Evolutionary conservation across 2,329 filamentous ascomycete species (phyloP).

Genomic region (Catunica adiposa): DNA sequence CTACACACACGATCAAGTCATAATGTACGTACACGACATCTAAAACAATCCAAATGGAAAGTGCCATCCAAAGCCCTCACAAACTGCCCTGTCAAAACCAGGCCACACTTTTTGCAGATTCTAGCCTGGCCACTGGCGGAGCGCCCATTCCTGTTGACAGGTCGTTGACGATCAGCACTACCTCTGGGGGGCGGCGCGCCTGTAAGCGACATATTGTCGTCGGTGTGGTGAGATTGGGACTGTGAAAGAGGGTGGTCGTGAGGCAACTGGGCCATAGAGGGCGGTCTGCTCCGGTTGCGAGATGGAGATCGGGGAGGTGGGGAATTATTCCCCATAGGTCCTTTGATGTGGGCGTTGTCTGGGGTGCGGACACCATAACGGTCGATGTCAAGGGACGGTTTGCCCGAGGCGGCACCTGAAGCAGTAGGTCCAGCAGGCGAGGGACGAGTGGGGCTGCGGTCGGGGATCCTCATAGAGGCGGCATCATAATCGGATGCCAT

Average conservation of each 20-base stretch:
- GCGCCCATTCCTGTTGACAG: conserved; percentile 27
- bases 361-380: conserved; percentile 11
- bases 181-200: conserved; percentile 2
- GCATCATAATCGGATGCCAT: conserved; percentile 14
- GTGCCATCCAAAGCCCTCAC: conserved; percentile 86
- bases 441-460: conserved; percentile 12
- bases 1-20: neutral
- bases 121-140: conserved; percentile 44
- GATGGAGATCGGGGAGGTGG: conserved; percentile 7
- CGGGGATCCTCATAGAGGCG: conserved; percentile 12
- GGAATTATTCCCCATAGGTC: conserved; percentile 2
- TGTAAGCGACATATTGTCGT: conserved; percentile 1
- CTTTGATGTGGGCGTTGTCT: conserved; percentile 10
- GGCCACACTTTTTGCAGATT: conserved; percentile 73
- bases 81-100: conserved; percentile 83
- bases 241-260: conserved; percentile 7
- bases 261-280: conserved; percentile 4
- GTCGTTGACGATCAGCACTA: conserved; percentile 11
- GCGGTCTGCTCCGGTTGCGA: conserved; percentile 11
- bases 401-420: conserved; percentile 2
- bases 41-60: conserved; percentile 95
- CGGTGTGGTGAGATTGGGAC: conserved; percentile 6
- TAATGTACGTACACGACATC: conserved; percentile 59
- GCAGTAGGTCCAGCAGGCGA: conserved; percentile 3
- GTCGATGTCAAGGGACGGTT: conserved; percentile 10